Conservation (phyloP, 495 filamentous ascomycete species). For the Cercophora newfieldiana region DNA sequence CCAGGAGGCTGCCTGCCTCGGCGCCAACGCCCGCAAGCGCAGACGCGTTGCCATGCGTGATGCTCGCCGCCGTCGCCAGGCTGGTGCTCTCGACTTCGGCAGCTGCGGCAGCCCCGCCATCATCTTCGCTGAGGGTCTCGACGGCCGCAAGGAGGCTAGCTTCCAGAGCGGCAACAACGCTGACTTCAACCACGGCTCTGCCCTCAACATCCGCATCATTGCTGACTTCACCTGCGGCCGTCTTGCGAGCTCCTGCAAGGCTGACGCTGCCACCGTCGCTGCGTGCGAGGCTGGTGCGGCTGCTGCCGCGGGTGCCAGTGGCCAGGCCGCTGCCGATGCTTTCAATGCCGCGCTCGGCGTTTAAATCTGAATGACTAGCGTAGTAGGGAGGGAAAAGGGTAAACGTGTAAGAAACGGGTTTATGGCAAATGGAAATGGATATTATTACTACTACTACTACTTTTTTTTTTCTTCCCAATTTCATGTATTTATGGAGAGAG, state of each 20-base stretch:
- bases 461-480: not conserved
- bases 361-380: constrained; percentile 12
- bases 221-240: constrained; percentile 57
- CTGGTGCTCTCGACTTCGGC: constrained; percentile 44
- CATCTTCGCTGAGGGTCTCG: constrained; percentile 52
- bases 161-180: constrained; percentile 51
- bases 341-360: constrained; percentile 54
- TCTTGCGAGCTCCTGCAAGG: constrained; percentile 54
- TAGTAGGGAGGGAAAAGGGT: not conserved
- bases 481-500: constrained; percentile 1
- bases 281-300: constrained; percentile 48
- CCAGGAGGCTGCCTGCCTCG: constrained; percentile 48
- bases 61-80: constrained; percentile 19
- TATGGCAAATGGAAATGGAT: not conserved
- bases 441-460: too few species aligned
- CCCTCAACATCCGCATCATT: constrained; percentile 56
- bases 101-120: constrained; percentile 56
- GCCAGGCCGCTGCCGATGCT: constrained; percentile 59
- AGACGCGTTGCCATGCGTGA: constrained; percentile 23
- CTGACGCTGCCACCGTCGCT: constrained; percentile 44
- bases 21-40: constrained; percentile 30
- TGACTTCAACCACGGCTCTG: constrained; percentile 61
- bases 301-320: constrained; percentile 36
- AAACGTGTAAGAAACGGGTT: constrained; percentile 2
- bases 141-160: constrained; percentile 52